These are phyloP conservation scores for Kodamaea jinghongensis DNA, from an alignment of 805 yeast species.

Conservation along the genomic window DNA sequence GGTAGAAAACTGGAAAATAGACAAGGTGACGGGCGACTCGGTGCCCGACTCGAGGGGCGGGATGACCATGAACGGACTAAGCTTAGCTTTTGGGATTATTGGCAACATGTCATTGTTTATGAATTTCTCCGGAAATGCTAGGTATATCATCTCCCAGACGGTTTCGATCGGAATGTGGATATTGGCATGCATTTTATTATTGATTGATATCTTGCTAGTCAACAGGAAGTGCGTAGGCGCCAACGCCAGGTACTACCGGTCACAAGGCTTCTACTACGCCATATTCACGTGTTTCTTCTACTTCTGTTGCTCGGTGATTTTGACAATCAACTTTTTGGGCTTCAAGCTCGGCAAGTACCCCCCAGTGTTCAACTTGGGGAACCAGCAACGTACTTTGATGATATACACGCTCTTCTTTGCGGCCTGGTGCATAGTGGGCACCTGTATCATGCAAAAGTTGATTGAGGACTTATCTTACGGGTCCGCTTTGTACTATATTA, in stretches of 20 bases:
- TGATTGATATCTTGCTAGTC: conserved; percentile 46
- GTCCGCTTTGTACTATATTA: conserved; percentile 67
- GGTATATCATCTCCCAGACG: conserved; percentile 59
- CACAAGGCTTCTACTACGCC: conserved; percentile 82
- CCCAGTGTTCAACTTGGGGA: conserved; percentile 63
- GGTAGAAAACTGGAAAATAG: conserved; percentile 62
- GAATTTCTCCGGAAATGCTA: conserved; percentile 60
- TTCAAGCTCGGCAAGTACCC: conserved; percentile 59
- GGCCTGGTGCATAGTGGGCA: conserved; percentile 71
- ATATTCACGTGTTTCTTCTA: conserved; percentile 63
- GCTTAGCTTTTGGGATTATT: conserved; percentile 60
- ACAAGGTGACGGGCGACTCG: conserved; percentile 19
- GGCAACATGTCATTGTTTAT: conserved; percentile 70
- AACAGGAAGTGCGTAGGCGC: conserved; percentile 19
- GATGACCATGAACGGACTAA: conserved; percentile 56
- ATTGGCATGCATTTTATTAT: conserved; percentile 51
- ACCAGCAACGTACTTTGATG: conserved; percentile 72
- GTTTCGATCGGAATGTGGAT: conserved; percentile 66
- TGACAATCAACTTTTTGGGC: conserved; percentile 62
- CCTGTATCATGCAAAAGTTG: conserved; percentile 42
- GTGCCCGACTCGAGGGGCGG: conserved; percentile 42
- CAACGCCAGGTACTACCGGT: conserved; percentile 19
- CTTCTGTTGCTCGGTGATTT: conserved; percentile 50
- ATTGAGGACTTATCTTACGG: conserved; percentile 47
- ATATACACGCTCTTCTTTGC: conserved; percentile 62